Evolutionary conservation across 805 yeast species (phyloP).

Genomic region (Ogataea minuta): DNA sequence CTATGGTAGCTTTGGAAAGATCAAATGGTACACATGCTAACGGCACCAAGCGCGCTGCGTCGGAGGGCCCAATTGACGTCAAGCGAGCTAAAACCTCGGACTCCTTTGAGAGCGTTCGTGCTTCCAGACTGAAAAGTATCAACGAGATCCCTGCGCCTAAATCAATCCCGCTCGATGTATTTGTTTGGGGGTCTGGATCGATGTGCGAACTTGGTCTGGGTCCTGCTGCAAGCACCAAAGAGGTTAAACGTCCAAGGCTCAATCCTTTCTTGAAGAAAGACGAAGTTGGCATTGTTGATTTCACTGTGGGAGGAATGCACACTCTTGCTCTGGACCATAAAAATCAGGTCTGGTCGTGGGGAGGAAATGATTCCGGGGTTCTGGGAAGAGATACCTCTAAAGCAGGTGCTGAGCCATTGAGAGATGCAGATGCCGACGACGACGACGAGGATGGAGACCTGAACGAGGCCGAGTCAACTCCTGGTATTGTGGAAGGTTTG

Average conservation of each 20-base stretch:
- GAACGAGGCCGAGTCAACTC: slow-evolving; percentile 87
- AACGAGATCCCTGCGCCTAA: slow-evolving; percentile 39
- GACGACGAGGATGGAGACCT: slow-evolving; percentile 80
- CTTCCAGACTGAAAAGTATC: slow-evolving; percentile 48
- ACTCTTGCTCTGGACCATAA: slow-evolving; percentile 74
- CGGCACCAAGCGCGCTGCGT: slow-evolving; percentile 22
- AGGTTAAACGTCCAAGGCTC: slow-evolving; percentile 92
- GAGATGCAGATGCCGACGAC: slow-evolving; percentile 59
- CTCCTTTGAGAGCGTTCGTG: slow-evolving; percentile 45
- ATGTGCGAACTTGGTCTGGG: slow-evolving; percentile 99
- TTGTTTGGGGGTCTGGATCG: slow-evolving; percentile 95
- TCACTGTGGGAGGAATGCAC: slow-evolving; percentile 97
- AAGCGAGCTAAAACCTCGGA: slow-evolving; percentile 35
- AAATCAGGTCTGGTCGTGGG: slow-evolving; percentile 96
- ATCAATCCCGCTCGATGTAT: slow-evolving; percentile 62
- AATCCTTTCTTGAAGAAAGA: slow-evolving; percentile 71
- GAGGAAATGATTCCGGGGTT: slow-evolving; percentile 89
- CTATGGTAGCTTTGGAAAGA: slow-evolving; percentile 45
- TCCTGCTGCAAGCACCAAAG: slow-evolving; percentile 85
- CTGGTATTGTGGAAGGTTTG: slow-evolving; percentile 67
- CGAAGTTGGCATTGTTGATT: slow-evolving; percentile 70
- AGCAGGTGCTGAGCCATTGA: slow-evolving; percentile 58
- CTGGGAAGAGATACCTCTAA: slow-evolving; percentile 81
- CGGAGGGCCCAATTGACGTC: slow-evolving; percentile 28
- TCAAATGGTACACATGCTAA: slow-evolving; percentile 11